These are phyloP conservation scores for Blastobotrys attinorum DNA, from an alignment of 805 yeast genomes.

Conservation along the genomic window DNA sequence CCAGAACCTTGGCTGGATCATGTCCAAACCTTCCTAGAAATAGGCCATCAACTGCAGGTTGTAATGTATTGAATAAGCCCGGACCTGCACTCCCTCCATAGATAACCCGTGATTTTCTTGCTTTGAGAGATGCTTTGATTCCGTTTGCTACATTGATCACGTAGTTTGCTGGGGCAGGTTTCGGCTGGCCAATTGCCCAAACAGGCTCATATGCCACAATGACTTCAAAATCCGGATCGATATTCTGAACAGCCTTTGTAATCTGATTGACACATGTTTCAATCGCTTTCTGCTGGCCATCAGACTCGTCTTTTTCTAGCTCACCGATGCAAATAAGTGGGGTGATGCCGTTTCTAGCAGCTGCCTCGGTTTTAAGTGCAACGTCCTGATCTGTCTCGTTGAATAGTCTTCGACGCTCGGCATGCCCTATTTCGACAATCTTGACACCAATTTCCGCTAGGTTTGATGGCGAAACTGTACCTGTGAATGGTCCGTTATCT, in stretches of 20 bases:
- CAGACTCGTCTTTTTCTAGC: conserved; percentile 6
- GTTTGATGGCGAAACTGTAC: conserved; percentile 22
- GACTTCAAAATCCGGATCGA: conserved; percentile 9
- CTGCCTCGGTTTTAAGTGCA: conserved; percentile 19
- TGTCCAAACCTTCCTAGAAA: conserved; percentile 26
- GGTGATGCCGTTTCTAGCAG: conserved; percentile 14
- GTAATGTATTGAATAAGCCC: conserved; percentile 18
- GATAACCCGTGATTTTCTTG: conserved; percentile 9
- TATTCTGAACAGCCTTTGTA: conserved; percentile 8
- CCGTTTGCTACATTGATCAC: conserved; percentile 20
- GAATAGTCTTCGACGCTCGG: conserved; percentile 23
- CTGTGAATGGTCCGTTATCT: conserved; percentile 25
- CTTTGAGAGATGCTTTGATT: conserved; percentile 12
- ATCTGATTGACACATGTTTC: conserved; percentile 16
- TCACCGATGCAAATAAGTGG: conserved; percentile 26
- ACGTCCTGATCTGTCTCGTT: conserved; percentile 22
- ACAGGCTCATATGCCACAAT: conserved; percentile 27
- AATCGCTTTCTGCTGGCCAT: conserved; percentile 10
- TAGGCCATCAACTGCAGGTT: conserved; percentile 21
- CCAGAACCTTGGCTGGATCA: conserved; percentile 16
- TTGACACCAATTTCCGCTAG: conserved; percentile 19
- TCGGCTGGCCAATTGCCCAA: conserved; percentile 27
- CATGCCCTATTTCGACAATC: conserved; percentile 25
- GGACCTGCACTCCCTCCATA: conserved; percentile 27
- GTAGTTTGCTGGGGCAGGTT: conserved; percentile 21